These are phyloP conservation scores for Plasmodiophora brassicae DNA, from an alignment of 208 protist species.

Conservation along the genomic window DNA sequence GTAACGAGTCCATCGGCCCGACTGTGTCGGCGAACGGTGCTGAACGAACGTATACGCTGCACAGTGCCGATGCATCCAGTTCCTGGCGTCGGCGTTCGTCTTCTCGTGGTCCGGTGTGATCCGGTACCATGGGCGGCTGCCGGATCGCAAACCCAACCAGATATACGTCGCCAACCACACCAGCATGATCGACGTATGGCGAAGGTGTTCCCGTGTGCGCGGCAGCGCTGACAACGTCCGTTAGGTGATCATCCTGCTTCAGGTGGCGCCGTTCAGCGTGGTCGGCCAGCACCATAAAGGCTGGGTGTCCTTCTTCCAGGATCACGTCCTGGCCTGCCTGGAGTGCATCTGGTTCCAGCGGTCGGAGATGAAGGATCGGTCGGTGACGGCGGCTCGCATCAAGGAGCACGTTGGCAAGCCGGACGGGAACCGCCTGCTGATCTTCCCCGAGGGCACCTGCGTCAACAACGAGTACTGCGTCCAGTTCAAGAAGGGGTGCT, in stretches of 20 bases:
- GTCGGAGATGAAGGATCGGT: conserved; percentile 25
- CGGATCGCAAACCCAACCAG: neutral
- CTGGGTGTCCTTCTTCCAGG: conserved; percentile 35
- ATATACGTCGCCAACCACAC: conserved; percentile 35
- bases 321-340: neutral
- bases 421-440: neutral
- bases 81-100: neutral
- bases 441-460: conserved; percentile 45
- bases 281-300: conserved; percentile 38
- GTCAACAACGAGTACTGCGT: conserved; percentile 44
- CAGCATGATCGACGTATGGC: conserved; percentile 37
- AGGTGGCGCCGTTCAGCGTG: neutral
- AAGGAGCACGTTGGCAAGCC: conserved; percentile 1
- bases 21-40: too few species aligned
- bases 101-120: conserved; percentile 12
- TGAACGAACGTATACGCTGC: too few species aligned
- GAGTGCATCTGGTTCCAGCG: conserved; percentile 31
- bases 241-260: conserved; percentile 5
- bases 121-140: neutral
- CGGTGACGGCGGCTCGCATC: neutral
- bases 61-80: neutral
- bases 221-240: too few species aligned
- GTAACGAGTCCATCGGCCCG: too few species aligned
- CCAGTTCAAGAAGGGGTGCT: conserved; percentile 39
- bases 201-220: too few species aligned